Base-by-base conservation (phyloP, 805 yeast species). In the Candida glaebosa region DNA sequence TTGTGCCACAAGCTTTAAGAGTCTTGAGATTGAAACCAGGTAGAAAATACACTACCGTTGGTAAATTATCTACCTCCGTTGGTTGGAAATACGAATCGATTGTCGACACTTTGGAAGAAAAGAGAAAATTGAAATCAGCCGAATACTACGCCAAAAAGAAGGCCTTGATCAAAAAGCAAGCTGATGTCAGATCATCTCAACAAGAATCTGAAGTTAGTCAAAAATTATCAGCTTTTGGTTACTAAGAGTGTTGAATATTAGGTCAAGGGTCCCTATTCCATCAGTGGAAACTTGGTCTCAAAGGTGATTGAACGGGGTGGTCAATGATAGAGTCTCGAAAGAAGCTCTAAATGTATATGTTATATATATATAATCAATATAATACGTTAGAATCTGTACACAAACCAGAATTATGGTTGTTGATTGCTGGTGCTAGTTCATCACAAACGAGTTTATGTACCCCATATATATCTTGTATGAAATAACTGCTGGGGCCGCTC, bases 51-150 rank as follows among this genome's bases (percentile, higher is more conserved):
- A 87, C 96, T 77, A 88, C 97, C 56, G 87, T 93, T 63, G 96
- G 96, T 73, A 89, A 93, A 74, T 82, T 93, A 73, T 84, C 96
- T 58, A 75, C 93, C 63, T 83, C 96, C 66, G 97, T 93, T 61
- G 99, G 99, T 74, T 93, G 99, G 99, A 93, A 90, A 79, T 93
- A 93, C 95, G 95, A 90, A 79, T 89, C 93, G 55, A 84, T 93
- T 69, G 99, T 93, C 63, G 87, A 88, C 69, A 82, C 90, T 71
- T 87, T 93, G 71, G 99, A 93, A 82, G 97, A 89, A 77, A 91
- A 95, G 90, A 87, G 99, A 81, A 90, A 87, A 85, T 95, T 90
- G 72, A 89, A 85, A 82, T 83, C 96, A 64, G 96, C 96, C 69
- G 99, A 95, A 76, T 93, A 87, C 87, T 88, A 89, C 84, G 95